Base-by-base conservation (phyloP, 176 grass and related monocot genomes). In the Oryza punctata region DNA sequence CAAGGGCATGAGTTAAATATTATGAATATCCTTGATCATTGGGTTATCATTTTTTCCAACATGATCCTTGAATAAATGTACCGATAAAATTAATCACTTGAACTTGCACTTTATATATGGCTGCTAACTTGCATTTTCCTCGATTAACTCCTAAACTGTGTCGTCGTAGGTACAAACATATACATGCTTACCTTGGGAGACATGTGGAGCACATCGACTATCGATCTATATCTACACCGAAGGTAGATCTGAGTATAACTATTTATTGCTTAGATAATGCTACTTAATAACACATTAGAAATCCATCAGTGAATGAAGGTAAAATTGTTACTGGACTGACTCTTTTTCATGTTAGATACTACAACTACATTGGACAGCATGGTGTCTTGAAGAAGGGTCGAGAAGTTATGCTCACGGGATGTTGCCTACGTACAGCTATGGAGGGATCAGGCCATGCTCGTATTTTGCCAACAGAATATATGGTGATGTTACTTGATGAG, bases 381-480 rank as follows among this genome's bases (percentile, higher is more conserved):
- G 89, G 91, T 67, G 87, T 93, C 68, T 87, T 98, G 72, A 98
- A 93, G 87, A 98, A 93, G 85, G 93, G 96, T 43, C 91, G 93
- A 81, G 93, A 98, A 79, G 79, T 98, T 85, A 83, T 93, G 67
- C 79, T 98, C 43, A 93, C 93, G 49, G 96, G 96, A 77, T 98
- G 96, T 88, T 93, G 87, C 90, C 91, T 98, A 88, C 93, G 96
- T 78, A 90, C 82, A 82, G 91, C 92, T 35, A 88, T 72, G 28
- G 93, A 91, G 85, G 96, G 93, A 73, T 93, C 89, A 83, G 87
- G 89, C 11, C 81, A 82, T 47, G 69, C 85, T 80, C 87, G 93
- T 65, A 90, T 98, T 88, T 91, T 95, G 54, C 96, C 96, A 76
- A 98, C 93, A 87, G 96, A 98, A 88, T 91, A 98, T 81, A 82